Base-by-base conservation (phyloP, 176 grass and related monocot genomes). In the Bothriochloa decipiens region DNA sequence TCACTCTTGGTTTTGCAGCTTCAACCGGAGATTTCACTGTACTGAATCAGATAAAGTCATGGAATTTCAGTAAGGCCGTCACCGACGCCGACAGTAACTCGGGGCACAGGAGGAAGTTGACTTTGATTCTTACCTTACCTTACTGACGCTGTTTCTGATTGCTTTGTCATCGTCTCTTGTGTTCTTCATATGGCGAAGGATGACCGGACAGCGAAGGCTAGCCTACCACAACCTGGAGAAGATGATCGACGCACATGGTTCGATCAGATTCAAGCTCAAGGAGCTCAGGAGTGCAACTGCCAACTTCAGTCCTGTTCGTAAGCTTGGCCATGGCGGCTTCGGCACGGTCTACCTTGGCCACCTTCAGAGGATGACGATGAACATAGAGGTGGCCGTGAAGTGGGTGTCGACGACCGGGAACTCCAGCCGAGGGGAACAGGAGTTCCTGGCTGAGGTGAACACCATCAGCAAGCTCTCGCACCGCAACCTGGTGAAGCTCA, bases 391-490 rank as follows among this genome's bases (percentile, higher is more conserved):
- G 52, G 90, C 90, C 18, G 86, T 88, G 27, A 92, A 92, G 83
- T 76, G 83, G 17, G 67, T 88, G 7, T 49, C 39, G 23, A 47
- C 79, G 42, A 79, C 61, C 9, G 33, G 22, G 4, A 49, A 26
- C 80, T 75, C 83, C 6, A 72, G 18, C 3, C 27, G 86, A n/a
- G 81, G 87, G 27, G 84, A 87, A 47, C 77, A 81, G 52, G 84
- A 92, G 63, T 92, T 92, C 72, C 32, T 92, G 0, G 84, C 87
- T 37, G 91, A 92, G 84, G 87, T 89, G 91, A 92, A 89, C 55
- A 85, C 81, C 1, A 89, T 89, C 76, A 92, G 87, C 91, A 88
- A 89, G 81, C 87, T 89, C 14, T 92, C 87, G 66, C 91, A 92
- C 77, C 87, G 91, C 33, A 92, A 92, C 77, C 81, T 92, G 3